Conservation (phyloP, 2,329 filamentous ascomycete genomes). For the Colletotrichum trifolii region DNA sequence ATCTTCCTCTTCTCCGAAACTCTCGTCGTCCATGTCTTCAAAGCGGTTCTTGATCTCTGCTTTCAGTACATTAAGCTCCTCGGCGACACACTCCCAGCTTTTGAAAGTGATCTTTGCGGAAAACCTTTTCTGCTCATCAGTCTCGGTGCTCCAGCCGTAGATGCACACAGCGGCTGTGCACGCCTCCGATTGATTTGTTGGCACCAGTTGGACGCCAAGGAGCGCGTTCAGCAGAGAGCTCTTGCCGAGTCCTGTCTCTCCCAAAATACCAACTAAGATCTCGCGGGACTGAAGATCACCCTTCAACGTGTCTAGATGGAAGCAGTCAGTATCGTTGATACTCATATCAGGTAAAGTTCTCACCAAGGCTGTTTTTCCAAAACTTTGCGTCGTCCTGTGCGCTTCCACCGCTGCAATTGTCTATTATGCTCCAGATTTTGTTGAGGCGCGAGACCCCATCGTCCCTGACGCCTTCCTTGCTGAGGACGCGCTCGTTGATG, state of each 20-base stretch:
- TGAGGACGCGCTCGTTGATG: too few species aligned
- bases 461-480: too few species aligned
- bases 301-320: too few species aligned
- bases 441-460: too few species aligned
- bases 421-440: too few species aligned
- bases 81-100: slow-evolving; percentile 19
- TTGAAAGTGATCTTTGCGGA: slow-evolving; percentile 33
- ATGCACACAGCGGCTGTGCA: slow-evolving; percentile 39
- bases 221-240: slow-evolving; percentile 36
- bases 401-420: too few species aligned
- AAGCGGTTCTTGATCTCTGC: slow-evolving; percentile 20
- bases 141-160: slow-evolving; percentile 18
- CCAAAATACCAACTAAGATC: slow-evolving; percentile 19
- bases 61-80: slow-evolving; percentile 32
- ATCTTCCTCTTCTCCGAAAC: not conserved
- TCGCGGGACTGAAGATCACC: not conserved
- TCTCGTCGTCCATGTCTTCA: not conserved
- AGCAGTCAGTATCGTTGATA: not conserved
- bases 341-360: too few species aligned
- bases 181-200: slow-evolving; percentile 35
- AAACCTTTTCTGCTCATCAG: not conserved
- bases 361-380: too few species aligned
- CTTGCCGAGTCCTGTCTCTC: slow-evolving; percentile 38
- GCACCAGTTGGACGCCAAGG: slow-evolving; percentile 21
- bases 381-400: too few species aligned